Base-by-base conservation (phyloP, 1,284 basidiomycete species). In the Cutaneotrichosporon sp. region DNA sequence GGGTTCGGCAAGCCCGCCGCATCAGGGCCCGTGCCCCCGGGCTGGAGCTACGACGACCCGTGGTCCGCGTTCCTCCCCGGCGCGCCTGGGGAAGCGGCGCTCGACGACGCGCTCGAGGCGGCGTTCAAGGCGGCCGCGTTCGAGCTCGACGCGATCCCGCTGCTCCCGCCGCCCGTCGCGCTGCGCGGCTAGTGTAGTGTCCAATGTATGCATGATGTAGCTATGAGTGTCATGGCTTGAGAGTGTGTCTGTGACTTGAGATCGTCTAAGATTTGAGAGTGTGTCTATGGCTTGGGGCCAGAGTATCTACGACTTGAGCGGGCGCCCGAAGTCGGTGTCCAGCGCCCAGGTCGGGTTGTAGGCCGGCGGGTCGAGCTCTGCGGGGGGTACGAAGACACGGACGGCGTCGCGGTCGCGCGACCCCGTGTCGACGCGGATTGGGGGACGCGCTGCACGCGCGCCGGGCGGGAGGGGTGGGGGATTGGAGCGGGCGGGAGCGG, bases 111-210 rank as follows among this genome's bases (percentile, higher is more conserved):
- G 25, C 85, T 83, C 51, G 73, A 84, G 67, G 83, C 84, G 16
- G 86, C 87, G 43, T 93, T 91, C 72, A 76, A 81, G 70, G 81
- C 79, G 13, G 79, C 81, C 54, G 84, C 75, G 76, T 93, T 92
- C 70, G 85, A 85, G 67, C 87, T 87, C 84, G 88, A 86, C 11
- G 83, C 84, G 62, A 85, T 94, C 24, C 91, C 91, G 0, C 85
- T 90, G 54, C 86, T 86, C 81, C 83, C 89, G 52, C 91, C 91
- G 38, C 91, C 91, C 2, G 69, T 88, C 62, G 86, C 87, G 11
- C 57, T 74, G 50, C 65, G 73, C 27, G 67, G 50, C 1, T 66
- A 56, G 45, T 22, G 24, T 49, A 49, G 13, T 49, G 25, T 49
- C 13, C 24, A 49, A 16, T 25, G 46, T 29, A 24, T 49, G 36